Evolutionary conservation across 768 basidiomycete species (phyloP), one percentile per base, ranked within the genome.

Genomic region (Boletus pseudopeckii): DNA sequence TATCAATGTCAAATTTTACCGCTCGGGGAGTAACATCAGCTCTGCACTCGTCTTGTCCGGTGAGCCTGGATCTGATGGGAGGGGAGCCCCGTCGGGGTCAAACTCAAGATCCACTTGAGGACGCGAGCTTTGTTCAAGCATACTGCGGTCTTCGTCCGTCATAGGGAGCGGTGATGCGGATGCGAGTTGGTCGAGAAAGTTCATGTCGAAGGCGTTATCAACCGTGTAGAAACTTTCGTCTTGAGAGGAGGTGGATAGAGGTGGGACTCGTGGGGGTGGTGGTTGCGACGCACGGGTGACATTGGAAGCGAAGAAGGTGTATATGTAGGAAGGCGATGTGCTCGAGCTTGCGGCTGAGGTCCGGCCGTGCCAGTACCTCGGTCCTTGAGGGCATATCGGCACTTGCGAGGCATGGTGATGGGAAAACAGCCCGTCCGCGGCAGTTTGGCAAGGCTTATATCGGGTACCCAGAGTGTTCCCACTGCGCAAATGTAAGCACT

Each of bases 391-490:
- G 24, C 64, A 71, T 24, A 68, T 54, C 7, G 68, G 70, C 3
- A 54, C 51, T 15, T 51, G 63, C 18, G 54, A 64, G 36, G 36
- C 41, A 52, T 44, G 59, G 18, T 52, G 58, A 33, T 58, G 59
- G 7, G 70, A 57, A 60, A 73, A 69, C 36, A 80, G 65, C 42
- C 76, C 75, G 39, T 79, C 78, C 13, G 76, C 76, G 1, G 84
- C 82, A 20, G 77, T 78, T 60, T 78, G 77, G 59, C 85, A 85
- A 1, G 83, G 83, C 34, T 75, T 76, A 60, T 80, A 84, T 28
- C 84, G 75, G 6, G 78, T 84, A 26, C 86, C 86, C 11, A 88
- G 72, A 4, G 82, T 72, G 53, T 86, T 88, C 1, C 86, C 86
- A 56, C 84, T 85, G 56, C 24, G n/a, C 42, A 43, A n/a, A 24